A percentile compares a stretch with the other conserved stretches of the same genome.
phyloP scores from a whole-genome alignment of 352 stramenopile species.

The Halophytophthora polymorphica region DNA sequence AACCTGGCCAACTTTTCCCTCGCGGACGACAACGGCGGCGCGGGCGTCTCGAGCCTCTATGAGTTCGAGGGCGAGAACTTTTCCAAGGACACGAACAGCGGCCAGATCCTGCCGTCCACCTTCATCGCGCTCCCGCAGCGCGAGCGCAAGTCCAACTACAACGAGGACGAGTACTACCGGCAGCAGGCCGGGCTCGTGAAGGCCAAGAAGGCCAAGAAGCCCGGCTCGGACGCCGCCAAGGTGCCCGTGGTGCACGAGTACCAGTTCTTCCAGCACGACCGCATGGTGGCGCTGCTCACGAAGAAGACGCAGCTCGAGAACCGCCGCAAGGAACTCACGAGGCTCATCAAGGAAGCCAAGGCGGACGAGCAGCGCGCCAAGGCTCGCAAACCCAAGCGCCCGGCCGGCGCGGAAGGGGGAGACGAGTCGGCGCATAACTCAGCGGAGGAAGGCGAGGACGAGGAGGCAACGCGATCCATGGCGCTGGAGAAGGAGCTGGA shows the following conservation, averaged over 20 bases:
- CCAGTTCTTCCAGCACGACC: conserved; percentile 93
- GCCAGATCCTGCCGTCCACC: conserved; percentile 84
- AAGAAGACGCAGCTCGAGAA: conserved; percentile 90
- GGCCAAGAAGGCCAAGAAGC: conserved; percentile 87
- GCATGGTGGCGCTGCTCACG: conserved; percentile 82
- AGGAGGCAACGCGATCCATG: conserved; percentile 41
- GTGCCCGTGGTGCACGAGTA: conserved; percentile 93
- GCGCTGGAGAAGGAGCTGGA: conserved; percentile 81
- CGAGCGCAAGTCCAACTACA: conserved; percentile 92
- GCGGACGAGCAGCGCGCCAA: conserved; percentile 77
- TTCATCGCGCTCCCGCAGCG: conserved; percentile 86
- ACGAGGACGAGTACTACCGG: conserved; percentile 97
- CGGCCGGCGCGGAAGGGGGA: conserved; percentile 41
- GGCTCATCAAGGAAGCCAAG: conserved; percentile 83
- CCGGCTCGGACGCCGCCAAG: conserved; percentile 84
- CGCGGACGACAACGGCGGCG: conserved; percentile 78
- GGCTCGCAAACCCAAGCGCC: conserved; percentile 67
- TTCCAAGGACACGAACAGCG: conserved; percentile 81
- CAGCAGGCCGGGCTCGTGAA: conserved; percentile 80
- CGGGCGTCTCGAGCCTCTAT: conserved; percentile 78
- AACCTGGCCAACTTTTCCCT: conserved; percentile 96
- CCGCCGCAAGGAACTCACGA: conserved; percentile 78
- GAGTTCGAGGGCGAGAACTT: conserved; percentile 90
- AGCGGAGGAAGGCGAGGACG: conserved; percentile 52
- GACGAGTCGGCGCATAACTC: conserved; percentile 64